Base-by-base conservation (phyloP, 306 rosid genomes). In the Psophocarpus tetragonolobus region DNA sequence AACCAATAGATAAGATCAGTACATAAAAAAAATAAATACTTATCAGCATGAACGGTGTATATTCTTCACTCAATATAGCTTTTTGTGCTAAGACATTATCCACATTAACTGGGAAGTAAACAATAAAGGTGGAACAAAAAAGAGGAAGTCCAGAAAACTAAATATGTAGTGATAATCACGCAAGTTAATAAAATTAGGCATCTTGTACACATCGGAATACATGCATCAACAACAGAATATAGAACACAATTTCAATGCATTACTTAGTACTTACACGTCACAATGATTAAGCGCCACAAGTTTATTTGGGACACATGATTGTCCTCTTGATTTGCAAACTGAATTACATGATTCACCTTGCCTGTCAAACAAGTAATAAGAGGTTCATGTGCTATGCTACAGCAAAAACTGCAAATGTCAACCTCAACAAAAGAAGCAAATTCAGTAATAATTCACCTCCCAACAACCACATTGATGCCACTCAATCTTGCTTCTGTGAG, bases 331-430 rank as follows among this genome's bases (percentile, higher is more conserved):
- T 85, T 88, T 92, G 95, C 98, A 94, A 85, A 86, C 95, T 47
- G 91, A 84, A 82, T 89, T 86, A 26, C 97, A 94, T 29, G 98
- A 87, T 85, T 94, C 91, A 44, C 95, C 97, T 89, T 81, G 97
- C 80, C 98, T 94, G 78, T 73, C 84, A 73, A 78, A 48, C 77
- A 93, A 48, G 82, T 36, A 57, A 83, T 20, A 75, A 30, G 73
- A 72, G 80, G 73, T 77, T 85, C 72, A 84, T 79, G 70, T 12
- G 63, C 69, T 69, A 76, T 53, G 81, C 50, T 36, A 84, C 4
- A 70, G 51, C 61, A 84, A 64, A 84, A 81, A 77, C 57, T 29
- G 78, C 72, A 70, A 57, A 44, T 27, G 23, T 29, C 26, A 53
- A 4, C 54, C 77, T 44, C 32, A 45, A 42, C 45, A 23, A 38